Evolutionary conservation across 805 yeast genomes (phyloP), one percentile per base, ranked within the genome.

Genomic region (Vanderwaltozyma yarrowii): DNA sequence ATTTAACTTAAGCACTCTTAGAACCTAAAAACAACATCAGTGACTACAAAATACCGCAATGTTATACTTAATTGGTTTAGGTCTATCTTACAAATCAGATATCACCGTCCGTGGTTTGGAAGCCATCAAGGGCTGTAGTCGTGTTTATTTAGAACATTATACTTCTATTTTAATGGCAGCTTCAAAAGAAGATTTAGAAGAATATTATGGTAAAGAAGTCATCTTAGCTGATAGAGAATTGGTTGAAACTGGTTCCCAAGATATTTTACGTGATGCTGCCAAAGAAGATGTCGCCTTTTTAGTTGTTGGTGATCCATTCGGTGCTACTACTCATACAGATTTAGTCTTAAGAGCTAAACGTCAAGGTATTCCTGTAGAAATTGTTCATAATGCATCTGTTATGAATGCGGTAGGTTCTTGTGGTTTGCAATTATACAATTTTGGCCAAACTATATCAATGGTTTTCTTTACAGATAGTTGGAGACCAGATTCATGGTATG

Each of bases 371-470:
- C 66, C 71, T 36, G 84, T 83, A 32, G 94, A 84, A 55, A 73
- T 82, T 29, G 76, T 89, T 43, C 98, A 89, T 65, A 89, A 89
- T 60, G 98, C 98, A 1, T 83, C 95, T 14, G 92, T 89, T 11
- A 87, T 92, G 96, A 89, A 89, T 57, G 98, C 97, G 0, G 95
- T 89, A 19, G 98, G 98, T 15, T 94, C 96, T 1, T 87, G 96
- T 66, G 98, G 98, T 17, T 71, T 92, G 47, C 98, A 89, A 61
- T 69, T 89, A 42, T 89, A 89, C 62, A 87, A 81, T 51, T 89
- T 88, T 62, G 98, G 98, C 9, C 97, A 92, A 65, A 87, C 97
- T 10, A 89, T 89, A n/a, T 86, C 96, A 2, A 68, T 92, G 58
- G 97, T 92, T 2, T 92, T 92, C 58, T 89, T 92, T 70, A 88